A percentile compares a stretch with the other conserved stretches of the same genome.
Conservation (phyloP, 2,329 filamentous ascomycete species). For the Diplodia seriata region DNA sequence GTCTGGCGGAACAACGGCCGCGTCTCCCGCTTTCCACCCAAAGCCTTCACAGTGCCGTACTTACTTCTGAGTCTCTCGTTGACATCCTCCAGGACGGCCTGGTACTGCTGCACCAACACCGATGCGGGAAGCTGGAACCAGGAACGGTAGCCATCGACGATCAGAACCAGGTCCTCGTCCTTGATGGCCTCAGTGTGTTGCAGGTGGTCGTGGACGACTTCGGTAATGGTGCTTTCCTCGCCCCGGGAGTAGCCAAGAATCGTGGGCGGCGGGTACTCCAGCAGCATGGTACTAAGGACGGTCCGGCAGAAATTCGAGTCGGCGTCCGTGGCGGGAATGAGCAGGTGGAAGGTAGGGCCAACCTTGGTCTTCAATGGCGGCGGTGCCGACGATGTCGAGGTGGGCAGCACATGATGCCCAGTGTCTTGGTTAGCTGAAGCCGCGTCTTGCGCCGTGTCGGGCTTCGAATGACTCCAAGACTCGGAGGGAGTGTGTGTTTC, state of each 20-base stretch:
- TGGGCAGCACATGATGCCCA: background rate
- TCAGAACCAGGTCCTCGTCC: constrained; percentile 67
- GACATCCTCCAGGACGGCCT: constrained; percentile 59
- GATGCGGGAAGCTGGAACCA: constrained; percentile 71
- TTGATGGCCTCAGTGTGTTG: constrained; percentile 54
- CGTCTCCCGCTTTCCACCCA: constrained; percentile 23
- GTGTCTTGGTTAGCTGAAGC: background rate
- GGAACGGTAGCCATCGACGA: constrained; percentile 69
- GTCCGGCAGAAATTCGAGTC: constrained; percentile 64
- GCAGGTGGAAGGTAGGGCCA: constrained; percentile 57
- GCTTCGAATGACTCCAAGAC: constrained; percentile 20
- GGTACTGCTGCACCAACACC: constrained; percentile 68
- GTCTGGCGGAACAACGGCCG: constrained; percentile 55
- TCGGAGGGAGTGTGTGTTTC: constrained; percentile 10
- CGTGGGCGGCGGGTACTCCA: constrained; percentile 65
- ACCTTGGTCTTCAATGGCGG: constrained; percentile 38
- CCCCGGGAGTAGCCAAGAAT: constrained; percentile 55
- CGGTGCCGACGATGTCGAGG: constrained; percentile 3
- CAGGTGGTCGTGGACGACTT: constrained; percentile 55
- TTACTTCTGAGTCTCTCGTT: constrained; percentile 60
- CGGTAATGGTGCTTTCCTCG: constrained; percentile 54
- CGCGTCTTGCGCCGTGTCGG: constrained; percentile 5
- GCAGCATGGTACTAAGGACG: constrained; percentile 63
- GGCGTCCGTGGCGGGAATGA: constrained; percentile 59
- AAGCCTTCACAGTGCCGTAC: constrained; percentile 51